Base-by-base conservation (phyloP, 169 alveolate genomes). In the Babesia caballi region DNA sequence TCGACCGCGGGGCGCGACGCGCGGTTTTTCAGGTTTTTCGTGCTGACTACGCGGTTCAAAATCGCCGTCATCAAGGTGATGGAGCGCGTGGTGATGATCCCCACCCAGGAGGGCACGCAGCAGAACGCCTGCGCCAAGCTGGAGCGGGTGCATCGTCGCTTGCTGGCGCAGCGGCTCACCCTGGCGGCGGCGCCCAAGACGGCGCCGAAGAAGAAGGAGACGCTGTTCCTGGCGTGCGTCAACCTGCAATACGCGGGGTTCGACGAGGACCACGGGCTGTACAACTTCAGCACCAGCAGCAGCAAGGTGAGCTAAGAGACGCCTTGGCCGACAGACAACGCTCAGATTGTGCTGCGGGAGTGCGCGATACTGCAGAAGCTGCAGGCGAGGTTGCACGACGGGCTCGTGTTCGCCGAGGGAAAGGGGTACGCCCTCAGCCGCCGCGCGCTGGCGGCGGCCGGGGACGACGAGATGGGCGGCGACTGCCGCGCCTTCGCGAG, bases 161-260 rank as follows among this genome's bases (percentile, higher is more conserved):
- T 52, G 21, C 19, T 44, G 60, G 21, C 59, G 21, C 74, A 60
- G 30, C 66, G 58, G 27, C 36, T 47, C 21, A 46, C 72, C 8
- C 19, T 54, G 17, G 51, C 72, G 17, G 53, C 23, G 35, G 73
- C 46, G 8, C 58, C 63, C 15, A 35, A 52, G n/a, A 19, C 42
- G 14, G 41, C 30, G 19, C 19, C 25, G 9, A 40, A 52, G 44
- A 66, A 49, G 53, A 42, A 46, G n/a, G 35, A 49, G 33, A 14
- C 32, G 19, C 14, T 35, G 28, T 66, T 77, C 6, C 15, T 49
- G 4, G 41, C 23, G 47, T 63, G 33, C 17, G 7, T 46, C 28
- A 46, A 75, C 41, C 38, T 63, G 40, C 63, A 42, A 28, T 77
- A 77, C 38, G 53, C 46, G 19, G 85, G 85, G n/a, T 68, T n/a